These are phyloP conservation scores for Psidium friedrichsthalianum DNA, from an alignment of 345 rosid species.

Conservation along the genomic window DNA sequence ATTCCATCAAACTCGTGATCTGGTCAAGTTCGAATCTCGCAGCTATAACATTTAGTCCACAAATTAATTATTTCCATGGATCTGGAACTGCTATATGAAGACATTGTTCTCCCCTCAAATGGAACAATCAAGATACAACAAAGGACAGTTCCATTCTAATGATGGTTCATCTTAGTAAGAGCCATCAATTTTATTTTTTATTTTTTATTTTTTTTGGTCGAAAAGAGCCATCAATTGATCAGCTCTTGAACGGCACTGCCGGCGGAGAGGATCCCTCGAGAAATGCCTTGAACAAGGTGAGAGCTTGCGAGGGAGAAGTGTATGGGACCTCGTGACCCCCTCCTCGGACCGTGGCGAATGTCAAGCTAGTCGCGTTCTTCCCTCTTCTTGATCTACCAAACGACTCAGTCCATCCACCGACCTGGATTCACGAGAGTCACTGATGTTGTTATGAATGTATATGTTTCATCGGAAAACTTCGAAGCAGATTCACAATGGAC, in stretches of 20 bases:
- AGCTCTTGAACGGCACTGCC: background rate
- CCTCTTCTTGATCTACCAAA: background rate
- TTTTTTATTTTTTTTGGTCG: too few relatives aligned
- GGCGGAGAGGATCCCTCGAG: background rate
- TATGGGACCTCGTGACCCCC: background rate
- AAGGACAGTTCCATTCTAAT: too few relatives aligned
- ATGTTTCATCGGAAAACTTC: background rate
- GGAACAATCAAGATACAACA: background rate
- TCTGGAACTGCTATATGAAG: background rate
- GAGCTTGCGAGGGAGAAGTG: background rate
- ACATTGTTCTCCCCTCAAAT: background rate
- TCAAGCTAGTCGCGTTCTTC: background rate
- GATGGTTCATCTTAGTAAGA: too few relatives aligned
- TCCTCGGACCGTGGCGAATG: conserved; percentile 1
- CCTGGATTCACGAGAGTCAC: background rate
- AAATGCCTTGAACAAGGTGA: background rate
- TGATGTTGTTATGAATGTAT: background rate
- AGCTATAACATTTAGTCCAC: background rate
- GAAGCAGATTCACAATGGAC: background rate
- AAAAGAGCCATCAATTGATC: background rate
- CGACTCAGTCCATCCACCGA: background rate
- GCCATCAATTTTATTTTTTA: too few relatives aligned
- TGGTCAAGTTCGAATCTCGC: background rate
- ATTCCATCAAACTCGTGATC: background rate
- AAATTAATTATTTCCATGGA: background rate